Base-by-base conservation (phyloP, 2,329 filamentous ascomycete species). In the Macrophomina tecta region DNA sequence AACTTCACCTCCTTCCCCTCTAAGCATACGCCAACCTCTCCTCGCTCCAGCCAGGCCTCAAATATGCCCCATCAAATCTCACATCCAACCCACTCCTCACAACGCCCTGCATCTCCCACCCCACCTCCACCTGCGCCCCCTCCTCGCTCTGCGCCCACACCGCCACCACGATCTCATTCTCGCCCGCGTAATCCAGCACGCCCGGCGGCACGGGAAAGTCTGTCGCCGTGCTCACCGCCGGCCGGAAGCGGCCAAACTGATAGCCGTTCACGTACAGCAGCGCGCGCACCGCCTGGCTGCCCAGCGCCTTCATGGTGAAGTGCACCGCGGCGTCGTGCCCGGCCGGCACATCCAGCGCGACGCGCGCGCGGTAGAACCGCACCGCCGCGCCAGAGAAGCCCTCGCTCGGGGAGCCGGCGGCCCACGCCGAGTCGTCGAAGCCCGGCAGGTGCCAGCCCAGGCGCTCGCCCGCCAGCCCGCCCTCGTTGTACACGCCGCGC, bases 231-330 rank as follows among this genome's bases (percentile, higher is more conserved):
- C 87, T 87, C 40, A 90, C 86, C 56, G 84, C 82, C 0, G 87
- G 86, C 68, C 85, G 84, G 71, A 84, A 89, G 5, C 85, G 81
- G 1, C 84, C 87, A 69, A 87, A 89, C 72, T 89, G 87, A 70
- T 89, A 90, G 0, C 87, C 87, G 66, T 90, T 90, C 14, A 89
- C 83, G 63, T 86, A 89, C 4, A 90, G 73, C 70, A 87, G 82
- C 0, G 83, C 85, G 8, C 87, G 81, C 11, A 86, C 81, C 0
- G 80, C 79, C n/a, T 77, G 75, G 5, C 79, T 78, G 0, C 76
- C 74, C 0, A 82, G 78, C 0, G 84, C 83, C 0, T 80, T 81
- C 2, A 89, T 76, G 2, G 81, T 77, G 71, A 89, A 86, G 0
- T 84, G 84, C 42, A 89, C 80, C 0, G 85, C 85, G 0, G 87